Evolutionary conservation across 2,329 filamentous ascomycete genomes (phyloP).

Genomic region (Cylindrodendrum hubeiense): DNA sequence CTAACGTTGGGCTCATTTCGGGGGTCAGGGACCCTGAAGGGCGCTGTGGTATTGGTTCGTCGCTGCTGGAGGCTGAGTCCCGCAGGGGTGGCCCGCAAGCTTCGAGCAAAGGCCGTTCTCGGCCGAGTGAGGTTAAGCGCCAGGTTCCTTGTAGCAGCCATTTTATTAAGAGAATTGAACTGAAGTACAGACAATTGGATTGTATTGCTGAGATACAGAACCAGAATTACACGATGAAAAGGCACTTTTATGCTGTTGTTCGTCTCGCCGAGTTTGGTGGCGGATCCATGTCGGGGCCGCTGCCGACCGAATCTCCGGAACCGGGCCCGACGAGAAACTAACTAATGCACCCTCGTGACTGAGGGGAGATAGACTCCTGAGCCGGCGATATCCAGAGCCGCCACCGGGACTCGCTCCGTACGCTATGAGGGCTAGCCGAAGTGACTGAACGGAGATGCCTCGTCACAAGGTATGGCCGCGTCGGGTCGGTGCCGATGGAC

Average conservation of each 20-base stretch:
- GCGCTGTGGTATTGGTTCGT: constrained; percentile 43
- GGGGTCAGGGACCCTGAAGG: constrained; percentile 48
- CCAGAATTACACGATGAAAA: constrained; percentile 8
- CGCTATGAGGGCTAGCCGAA: constrained; percentile 12
- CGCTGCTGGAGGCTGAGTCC: constrained; percentile 38
- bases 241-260: constrained; percentile 34
- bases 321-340: constrained; percentile 14
- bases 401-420: constrained; percentile 26
- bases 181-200: not conserved
- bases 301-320: constrained; percentile 27
- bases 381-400: constrained; percentile 17
- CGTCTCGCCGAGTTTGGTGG: not conserved
- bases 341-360: not conserved
- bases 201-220: constrained; percentile 15
- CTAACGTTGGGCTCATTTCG: constrained; percentile 51
- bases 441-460: not conserved
- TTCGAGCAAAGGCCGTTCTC: constrained; percentile 30
- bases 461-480: not conserved
- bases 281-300: constrained; percentile 18
- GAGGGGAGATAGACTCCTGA: not conserved
- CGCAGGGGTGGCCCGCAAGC: constrained; percentile 24
- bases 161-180: constrained; percentile 13
- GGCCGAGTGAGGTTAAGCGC: constrained; percentile 34
- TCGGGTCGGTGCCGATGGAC: not conserved
- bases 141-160: constrained; percentile 33